Conservation (phyloP, 1,284 basidiomycete species). For the Cutaneotrichosporon spelunceum region DNA sequence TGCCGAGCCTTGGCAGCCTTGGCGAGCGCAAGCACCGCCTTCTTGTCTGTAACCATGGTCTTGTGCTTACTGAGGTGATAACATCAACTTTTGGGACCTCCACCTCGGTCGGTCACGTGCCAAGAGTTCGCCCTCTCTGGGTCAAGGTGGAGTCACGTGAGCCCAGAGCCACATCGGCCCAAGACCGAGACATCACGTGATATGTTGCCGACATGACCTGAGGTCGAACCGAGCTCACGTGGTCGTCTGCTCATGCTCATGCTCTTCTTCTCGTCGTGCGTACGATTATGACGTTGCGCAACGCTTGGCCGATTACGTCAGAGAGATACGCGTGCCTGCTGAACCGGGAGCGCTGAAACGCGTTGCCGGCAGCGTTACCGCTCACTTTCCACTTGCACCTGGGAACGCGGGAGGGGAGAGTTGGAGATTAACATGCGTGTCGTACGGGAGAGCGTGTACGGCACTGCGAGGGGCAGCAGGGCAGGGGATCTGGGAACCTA, state of each 20-base stretch:
- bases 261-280: no score
- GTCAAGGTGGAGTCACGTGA: neutral
- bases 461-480: neutral
- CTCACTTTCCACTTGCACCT: neutral
- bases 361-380: constrained; percentile 4
- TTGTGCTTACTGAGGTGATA: neutral
- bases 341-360: neutral
- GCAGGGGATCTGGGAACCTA: neutral
- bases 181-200: neutral
- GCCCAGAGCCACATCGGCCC: no score
- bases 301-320: neutral
- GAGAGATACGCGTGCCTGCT: neutral
- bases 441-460: neutral
- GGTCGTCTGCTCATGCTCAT: no score
- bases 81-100: constrained; percentile 7
- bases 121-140: no score
- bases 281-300: no score
- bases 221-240: no score
- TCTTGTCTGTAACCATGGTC: neutral
- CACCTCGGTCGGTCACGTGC: neutral
- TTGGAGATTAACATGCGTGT: neutral
- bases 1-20: neutral
- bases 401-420: neutral
- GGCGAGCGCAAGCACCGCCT: neutral
- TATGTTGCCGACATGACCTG: no score